These are phyloP conservation scores for Parsonsia alboflavescens DNA, from an alignment of 257 asterid species.

Conservation along the genomic window DNA sequence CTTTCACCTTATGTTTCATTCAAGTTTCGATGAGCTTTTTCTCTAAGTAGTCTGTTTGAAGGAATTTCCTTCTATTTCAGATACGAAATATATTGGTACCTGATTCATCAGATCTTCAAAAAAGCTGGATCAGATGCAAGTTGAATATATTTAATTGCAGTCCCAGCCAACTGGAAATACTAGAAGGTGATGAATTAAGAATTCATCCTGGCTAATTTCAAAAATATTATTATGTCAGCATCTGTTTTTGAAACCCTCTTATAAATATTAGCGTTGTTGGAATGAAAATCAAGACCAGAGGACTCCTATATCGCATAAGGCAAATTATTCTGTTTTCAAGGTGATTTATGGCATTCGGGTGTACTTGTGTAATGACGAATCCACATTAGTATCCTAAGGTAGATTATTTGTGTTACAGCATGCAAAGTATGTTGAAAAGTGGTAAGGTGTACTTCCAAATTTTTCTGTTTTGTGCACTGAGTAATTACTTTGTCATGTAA, in stretches of 20 bases:
- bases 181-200: slow-evolving; percentile 46
- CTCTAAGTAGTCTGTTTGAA: neutral
- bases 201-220: neutral
- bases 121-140: slow-evolving; percentile 75
- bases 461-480: slow-evolving; percentile 2
- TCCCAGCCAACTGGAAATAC: slow-evolving; percentile 60
- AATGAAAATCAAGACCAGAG: neutral
- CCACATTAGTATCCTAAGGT: neutral
- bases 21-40: neutral
- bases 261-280: too few species aligned
- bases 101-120: slow-evolving; percentile 46
- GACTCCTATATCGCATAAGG: neutral
- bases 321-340: neutral
- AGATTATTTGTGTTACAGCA: too few species aligned
- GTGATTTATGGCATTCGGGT: neutral
- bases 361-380: neutral
- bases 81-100: slow-evolving; percentile 71
- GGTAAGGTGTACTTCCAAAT: neutral
- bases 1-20: slow-evolving; percentile 10
- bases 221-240: neutral
- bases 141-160: slow-evolving; percentile 59
- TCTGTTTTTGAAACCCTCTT: too few species aligned
- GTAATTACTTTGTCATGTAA: slow-evolving; percentile 23
- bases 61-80: slow-evolving; percentile 32
- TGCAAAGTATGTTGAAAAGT: neutral